Conservation (phyloP, 1,284 basidiomycete species). For the Amylostereum chailletii region DNA sequence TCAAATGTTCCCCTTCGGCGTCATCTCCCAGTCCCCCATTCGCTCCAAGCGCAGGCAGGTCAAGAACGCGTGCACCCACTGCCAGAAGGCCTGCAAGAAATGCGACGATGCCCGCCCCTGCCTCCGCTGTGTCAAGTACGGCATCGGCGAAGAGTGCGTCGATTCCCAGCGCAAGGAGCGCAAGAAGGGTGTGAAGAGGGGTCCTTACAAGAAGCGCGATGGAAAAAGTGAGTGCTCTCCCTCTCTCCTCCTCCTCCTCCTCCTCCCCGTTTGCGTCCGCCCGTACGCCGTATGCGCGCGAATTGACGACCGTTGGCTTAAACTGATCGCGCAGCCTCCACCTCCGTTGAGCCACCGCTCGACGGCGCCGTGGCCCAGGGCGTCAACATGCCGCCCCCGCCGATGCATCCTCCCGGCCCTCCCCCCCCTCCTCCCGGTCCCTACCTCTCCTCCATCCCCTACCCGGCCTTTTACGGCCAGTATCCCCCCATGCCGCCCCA, state of each 20-base stretch:
- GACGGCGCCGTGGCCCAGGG: constrained; percentile 37
- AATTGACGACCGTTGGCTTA: constrained; percentile 12
- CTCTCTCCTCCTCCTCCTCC: constrained; percentile 8
- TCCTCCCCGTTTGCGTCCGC: constrained; percentile 1
- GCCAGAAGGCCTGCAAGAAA: constrained; percentile 87
- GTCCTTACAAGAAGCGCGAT: constrained; percentile 91
- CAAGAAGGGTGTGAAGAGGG: constrained; percentile 80
- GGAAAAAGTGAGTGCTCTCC: constrained; percentile 53
- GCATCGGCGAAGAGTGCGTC: constrained; percentile 70
- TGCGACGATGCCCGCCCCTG: constrained; percentile 84
- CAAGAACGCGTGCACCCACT: constrained; percentile 86
- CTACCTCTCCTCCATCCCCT: constrained; percentile 32
- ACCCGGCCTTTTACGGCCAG: constrained; percentile 35
- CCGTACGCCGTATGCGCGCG: constrained; percentile 6
- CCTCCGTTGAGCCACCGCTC: constrained; percentile 35
- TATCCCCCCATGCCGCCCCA: constrained; percentile 31
- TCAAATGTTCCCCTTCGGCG: constrained; percentile 60
- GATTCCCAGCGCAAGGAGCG: constrained; percentile 80
- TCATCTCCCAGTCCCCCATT: constrained; percentile 35
- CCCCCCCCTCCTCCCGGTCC: constrained; percentile 34
- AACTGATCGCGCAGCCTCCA: constrained; percentile 44
- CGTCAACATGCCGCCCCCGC: constrained; percentile 33
- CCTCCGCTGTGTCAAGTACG: constrained; percentile 80
- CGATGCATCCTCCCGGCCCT: constrained; percentile 28
- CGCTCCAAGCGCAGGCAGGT: constrained; percentile 78